Evolutionary conservation across 2,329 filamentous ascomycete species (phyloP).

Genomic region (Fragosphaeria purpurea): DNA sequence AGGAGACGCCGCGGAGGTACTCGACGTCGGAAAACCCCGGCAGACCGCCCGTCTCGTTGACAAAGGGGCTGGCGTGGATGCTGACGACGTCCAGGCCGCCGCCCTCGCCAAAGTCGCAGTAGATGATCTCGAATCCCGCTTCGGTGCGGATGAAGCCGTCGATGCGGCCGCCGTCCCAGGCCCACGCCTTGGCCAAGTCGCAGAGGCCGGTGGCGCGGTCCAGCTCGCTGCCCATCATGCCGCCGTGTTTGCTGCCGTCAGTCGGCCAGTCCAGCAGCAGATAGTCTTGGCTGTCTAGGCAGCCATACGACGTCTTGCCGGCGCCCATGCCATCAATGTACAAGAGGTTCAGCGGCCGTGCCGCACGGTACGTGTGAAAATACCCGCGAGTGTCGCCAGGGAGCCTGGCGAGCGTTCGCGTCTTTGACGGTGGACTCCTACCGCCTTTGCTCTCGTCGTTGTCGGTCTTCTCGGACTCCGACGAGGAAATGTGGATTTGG

Average conservation of each 20-base stretch:
- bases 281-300: slow-evolving; percentile 56
- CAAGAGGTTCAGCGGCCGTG: slow-evolving; percentile 46
- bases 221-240: slow-evolving; percentile 26
- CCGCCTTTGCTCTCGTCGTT: too few relatives aligned
- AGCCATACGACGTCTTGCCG: slow-evolving; percentile 54
- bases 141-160: slow-evolving; percentile 60
- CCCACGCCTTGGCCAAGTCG: slow-evolving; percentile 39
- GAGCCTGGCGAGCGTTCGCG: too few relatives aligned
- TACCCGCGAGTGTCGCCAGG: slow-evolving; percentile 35
- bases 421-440: too few relatives aligned
- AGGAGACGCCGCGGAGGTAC: slow-evolving; percentile 30
- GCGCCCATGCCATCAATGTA: slow-evolving; percentile 64
- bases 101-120: slow-evolving; percentile 47
- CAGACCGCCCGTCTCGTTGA: slow-evolving; percentile 13
- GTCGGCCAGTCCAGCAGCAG: slow-evolving; percentile 31
- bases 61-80: slow-evolving; percentile 11
- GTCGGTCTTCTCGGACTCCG: background rate
- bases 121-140: slow-evolving; percentile 59
- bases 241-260: background rate
- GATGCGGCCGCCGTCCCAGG: slow-evolving; percentile 27
- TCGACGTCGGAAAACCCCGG: slow-evolving; percentile 14
- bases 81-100: slow-evolving; percentile 28
- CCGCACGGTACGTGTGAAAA: slow-evolving; percentile 56
- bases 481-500: background rate
- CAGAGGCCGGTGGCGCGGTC: slow-evolving; percentile 48